phyloP scores from a whole-genome alignment of 2,329 filamentous ascomycete species.

The Annulohypoxylon truncatum region DNA sequence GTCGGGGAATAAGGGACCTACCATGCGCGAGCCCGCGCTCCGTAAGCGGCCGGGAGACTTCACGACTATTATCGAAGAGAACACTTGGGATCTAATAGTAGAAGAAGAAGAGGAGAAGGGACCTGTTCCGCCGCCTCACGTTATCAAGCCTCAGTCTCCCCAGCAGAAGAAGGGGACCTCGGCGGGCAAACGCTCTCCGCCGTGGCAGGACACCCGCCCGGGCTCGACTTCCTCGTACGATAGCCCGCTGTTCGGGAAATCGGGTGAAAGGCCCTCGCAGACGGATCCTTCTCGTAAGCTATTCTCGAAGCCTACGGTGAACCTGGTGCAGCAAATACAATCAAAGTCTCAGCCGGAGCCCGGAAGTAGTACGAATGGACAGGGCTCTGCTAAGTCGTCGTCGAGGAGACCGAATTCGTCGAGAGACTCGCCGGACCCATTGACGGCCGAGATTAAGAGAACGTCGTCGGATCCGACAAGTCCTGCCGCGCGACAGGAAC shows the following conservation, averaged over 20 bases:
- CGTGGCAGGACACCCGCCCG: constrained; percentile 30
- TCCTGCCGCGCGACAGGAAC: constrained; percentile 7
- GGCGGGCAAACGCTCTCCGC: constrained; percentile 29
- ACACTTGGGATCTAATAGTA: constrained; percentile 56
- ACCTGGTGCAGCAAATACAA: constrained; percentile 23
- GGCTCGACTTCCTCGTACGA: constrained; percentile 46
- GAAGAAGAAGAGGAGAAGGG: constrained; percentile 43
- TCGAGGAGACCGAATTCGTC: constrained; percentile 24
- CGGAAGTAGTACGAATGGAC: constrained; percentile 7
- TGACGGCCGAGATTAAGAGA: constrained; percentile 32
- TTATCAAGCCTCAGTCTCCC: constrained; percentile 49
- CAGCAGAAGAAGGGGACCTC: constrained; percentile 44
- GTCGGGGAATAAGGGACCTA: constrained; percentile 59
- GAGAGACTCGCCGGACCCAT: constrained; percentile 30
- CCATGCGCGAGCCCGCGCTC: constrained; percentile 44
- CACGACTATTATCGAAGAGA: constrained; percentile 61
- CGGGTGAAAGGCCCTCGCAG: constrained; percentile 48
- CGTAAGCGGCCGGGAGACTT: constrained; percentile 57
- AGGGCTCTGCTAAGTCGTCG: constrained; percentile 9
- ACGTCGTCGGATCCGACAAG: constrained; percentile 37
- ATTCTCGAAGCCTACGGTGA: constrained; percentile 46
- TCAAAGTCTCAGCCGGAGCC: constrained; percentile 33
- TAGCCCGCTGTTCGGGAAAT: constrained; percentile 50
- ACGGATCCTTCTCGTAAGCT: constrained; percentile 47
- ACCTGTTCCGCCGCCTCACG: constrained; percentile 49